phyloP scores from a whole-genome alignment of 441 rosid species.

The Mallotus japonicus region DNA sequence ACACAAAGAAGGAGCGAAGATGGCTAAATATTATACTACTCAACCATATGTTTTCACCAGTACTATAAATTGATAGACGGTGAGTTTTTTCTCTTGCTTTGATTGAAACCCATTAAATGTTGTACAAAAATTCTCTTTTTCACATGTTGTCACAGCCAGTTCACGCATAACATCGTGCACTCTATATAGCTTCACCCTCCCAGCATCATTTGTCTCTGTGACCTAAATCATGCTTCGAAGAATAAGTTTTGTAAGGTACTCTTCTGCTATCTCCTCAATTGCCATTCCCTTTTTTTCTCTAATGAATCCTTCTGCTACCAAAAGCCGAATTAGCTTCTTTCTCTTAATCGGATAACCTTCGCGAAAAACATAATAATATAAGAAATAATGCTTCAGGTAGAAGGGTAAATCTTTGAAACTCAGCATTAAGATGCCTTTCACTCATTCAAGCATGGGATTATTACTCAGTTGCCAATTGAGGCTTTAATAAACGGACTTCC shows the following conservation, averaged over 20 bases:
- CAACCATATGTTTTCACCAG: constrained; percentile 14
- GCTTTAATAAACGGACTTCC: constrained; percentile 23
- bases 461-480: constrained; percentile 26
- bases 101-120: constrained; percentile 23
- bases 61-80: constrained; percentile 32
- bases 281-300: constrained; percentile 26
- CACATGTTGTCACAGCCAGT: constrained; percentile 22
- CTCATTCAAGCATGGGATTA: constrained; percentile 24
- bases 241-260: constrained; percentile 26
- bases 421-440: constrained; percentile 28
- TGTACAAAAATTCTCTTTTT: constrained; percentile 23
- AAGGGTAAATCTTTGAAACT: constrained; percentile 34
- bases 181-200: constrained; percentile 20
- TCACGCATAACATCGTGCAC: constrained; percentile 33
- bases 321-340: constrained; percentile 24
- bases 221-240: constrained; percentile 30
- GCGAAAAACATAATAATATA: constrained; percentile 26
- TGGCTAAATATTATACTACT: constrained; percentile 11
- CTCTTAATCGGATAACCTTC: constrained; percentile 24
- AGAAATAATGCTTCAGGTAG: constrained; percentile 29
- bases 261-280: constrained; percentile 30
- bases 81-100: constrained; percentile 34
- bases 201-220: constrained; percentile 18
- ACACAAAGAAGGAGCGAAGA: constrained; percentile 33
- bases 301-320: constrained; percentile 35